A percentile compares a stretch with the other conserved stretches of the same genome.
Conservation (phyloP, 768 basidiomycete species). For the Rickenella mellea region DNA sequence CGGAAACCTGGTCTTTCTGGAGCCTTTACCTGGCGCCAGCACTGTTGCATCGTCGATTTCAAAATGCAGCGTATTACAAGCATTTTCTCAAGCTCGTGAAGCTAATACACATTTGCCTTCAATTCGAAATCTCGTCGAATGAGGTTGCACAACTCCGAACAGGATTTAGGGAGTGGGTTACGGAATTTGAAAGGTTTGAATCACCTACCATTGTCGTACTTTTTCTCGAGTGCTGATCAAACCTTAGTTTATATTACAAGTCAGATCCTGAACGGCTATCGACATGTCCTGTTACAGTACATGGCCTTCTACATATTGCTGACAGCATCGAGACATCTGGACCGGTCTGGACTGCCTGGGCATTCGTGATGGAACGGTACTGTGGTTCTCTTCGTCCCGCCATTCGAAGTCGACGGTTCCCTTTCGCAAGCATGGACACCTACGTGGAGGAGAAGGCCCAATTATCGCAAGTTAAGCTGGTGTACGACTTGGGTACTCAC, state of each 20-base stretch:
- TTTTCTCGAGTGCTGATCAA: not conserved
- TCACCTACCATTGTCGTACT: not conserved
- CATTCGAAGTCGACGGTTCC: conserved; percentile 12
- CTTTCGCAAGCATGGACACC: conserved; percentile 10
- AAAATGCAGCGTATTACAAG: conserved; percentile 22
- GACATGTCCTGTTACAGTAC: conserved; percentile 22
- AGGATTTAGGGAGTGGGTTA: conserved; percentile 28
- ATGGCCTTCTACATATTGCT: conserved; percentile 21
- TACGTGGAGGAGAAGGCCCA: conserved; percentile 7
- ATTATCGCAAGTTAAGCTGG: conserved; percentile 8
- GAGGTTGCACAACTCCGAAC: conserved; percentile 18
- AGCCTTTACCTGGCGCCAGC: conserved; percentile 27
- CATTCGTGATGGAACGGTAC: conserved; percentile 21
- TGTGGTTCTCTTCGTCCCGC: conserved; percentile 14
- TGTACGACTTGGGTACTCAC: conserved; percentile 7
- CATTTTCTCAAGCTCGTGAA: conserved; percentile 32
- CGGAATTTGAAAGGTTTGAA: conserved; percentile 27
- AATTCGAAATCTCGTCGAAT: conserved; percentile 21
- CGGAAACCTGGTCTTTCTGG: conserved; percentile 33
- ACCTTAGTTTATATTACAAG: conserved; percentile 20
- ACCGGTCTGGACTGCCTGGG: conserved; percentile 18
- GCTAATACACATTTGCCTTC: conserved; percentile 26
- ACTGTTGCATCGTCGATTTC: conserved; percentile 25
- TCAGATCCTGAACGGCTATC: conserved; percentile 12
- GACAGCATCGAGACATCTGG: conserved; percentile 15